A percentile compares a stretch with the other conserved stretches of the same genome.
These are phyloP conservation scores for Xanthoconium stramineum DNA, from an alignment of 768 basidiomycete species.

Conservation along the genomic window DNA sequence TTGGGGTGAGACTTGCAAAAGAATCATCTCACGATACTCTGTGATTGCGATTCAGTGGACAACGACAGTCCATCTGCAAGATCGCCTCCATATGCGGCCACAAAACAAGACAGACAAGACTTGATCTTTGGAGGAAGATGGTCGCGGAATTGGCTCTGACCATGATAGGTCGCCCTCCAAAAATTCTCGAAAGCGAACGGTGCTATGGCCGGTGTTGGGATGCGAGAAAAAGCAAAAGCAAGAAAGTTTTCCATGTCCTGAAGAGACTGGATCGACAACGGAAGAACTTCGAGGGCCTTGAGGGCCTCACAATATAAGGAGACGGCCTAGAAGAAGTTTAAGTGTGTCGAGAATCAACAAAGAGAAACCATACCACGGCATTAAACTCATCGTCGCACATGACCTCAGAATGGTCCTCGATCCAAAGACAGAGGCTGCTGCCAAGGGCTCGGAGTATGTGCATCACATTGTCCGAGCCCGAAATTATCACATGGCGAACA, in stretches of 20 bases:
- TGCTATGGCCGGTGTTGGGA: slow-evolving; percentile 46
- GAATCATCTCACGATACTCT: slow-evolving; percentile 27
- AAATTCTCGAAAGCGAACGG: slow-evolving; percentile 53
- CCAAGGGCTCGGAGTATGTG: slow-evolving; percentile 36
- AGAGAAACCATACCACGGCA: slow-evolving; percentile 39
- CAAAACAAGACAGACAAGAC: slow-evolving; percentile 43
- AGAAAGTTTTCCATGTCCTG: slow-evolving; percentile 44
- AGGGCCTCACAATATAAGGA: slow-evolving; percentile 47
- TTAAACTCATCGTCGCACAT: slow-evolving; percentile 46
- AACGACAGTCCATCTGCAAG: slow-evolving; percentile 43
- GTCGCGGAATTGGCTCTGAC: slow-evolving; percentile 33
- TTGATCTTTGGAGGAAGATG: slow-evolving; percentile 43
- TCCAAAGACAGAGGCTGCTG: slow-evolving; percentile 47
- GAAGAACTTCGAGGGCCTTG: slow-evolving; percentile 34
- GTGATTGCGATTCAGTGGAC: slow-evolving; percentile 35
- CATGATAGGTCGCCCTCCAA: slow-evolving; percentile 57
- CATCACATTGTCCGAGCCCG: slow-evolving; percentile 28
- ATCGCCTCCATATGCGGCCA: slow-evolving; percentile 47
- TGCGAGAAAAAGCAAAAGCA: slow-evolving; percentile 47
- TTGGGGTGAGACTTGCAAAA: slow-evolving; percentile 5
- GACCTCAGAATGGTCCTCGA: slow-evolving; percentile 42
- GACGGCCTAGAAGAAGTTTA: slow-evolving; percentile 21
- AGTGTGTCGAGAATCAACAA: neutral
- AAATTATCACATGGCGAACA: slow-evolving; percentile 34
- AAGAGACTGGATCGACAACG: slow-evolving; percentile 42